Percentiles rank a stretch among this genome's conserved stretches.
phyloP scores from a whole-genome alignment of 495 filamentous ascomycete species.

The Tuber melanosporum region DNA sequence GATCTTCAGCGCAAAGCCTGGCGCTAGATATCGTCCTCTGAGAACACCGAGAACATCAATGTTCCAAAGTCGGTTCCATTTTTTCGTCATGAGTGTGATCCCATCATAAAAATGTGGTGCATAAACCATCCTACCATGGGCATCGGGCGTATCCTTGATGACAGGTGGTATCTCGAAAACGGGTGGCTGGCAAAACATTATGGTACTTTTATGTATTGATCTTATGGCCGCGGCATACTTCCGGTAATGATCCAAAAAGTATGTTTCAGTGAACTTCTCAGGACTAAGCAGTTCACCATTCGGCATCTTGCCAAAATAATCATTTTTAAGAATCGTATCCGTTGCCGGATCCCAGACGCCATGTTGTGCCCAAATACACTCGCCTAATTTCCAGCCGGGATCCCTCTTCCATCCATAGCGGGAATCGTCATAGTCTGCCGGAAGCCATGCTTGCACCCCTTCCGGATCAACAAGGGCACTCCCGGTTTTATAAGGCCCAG shows the following conservation, averaged over 20 bases:
- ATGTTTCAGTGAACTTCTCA: conserved; percentile 76
- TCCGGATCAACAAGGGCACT: conserved; percentile 77
- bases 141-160: conserved; percentile 80
- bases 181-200: conserved; percentile 87
- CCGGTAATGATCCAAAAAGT: conserved; percentile 81
- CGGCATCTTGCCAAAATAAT: conserved; percentile 80
- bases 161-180: conserved; percentile 84
- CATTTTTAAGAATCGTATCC: conserved; percentile 70
- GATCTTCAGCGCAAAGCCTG: conserved; percentile 83
- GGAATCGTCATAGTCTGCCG: conserved; percentile 69
- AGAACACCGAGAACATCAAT: conserved; percentile 90
- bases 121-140: conserved; percentile 84
- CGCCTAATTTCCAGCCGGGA: conserved; percentile 78
- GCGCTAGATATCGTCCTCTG: conserved; percentile 77
- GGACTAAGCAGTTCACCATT: conserved; percentile 69
- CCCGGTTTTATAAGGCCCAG: conserved; percentile 86
- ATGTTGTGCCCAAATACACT: conserved; percentile 95
- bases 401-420: conserved; percentile 88
- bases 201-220: conserved; percentile 65
- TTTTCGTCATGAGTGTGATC: conserved; percentile 92
- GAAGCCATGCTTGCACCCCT: conserved; percentile 77
- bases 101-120: conserved; percentile 96
- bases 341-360: conserved; percentile 83
- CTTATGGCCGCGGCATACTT: conserved; percentile 67
- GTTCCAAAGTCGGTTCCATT: conserved; percentile 96